A percentile compares a stretch with the other conserved stretches of the same genome.
These are phyloP conservation scores for Colletotrichum acutatum DNA, from an alignment of 2,329 filamentous ascomycete genomes.

Conservation along the genomic window DNA sequence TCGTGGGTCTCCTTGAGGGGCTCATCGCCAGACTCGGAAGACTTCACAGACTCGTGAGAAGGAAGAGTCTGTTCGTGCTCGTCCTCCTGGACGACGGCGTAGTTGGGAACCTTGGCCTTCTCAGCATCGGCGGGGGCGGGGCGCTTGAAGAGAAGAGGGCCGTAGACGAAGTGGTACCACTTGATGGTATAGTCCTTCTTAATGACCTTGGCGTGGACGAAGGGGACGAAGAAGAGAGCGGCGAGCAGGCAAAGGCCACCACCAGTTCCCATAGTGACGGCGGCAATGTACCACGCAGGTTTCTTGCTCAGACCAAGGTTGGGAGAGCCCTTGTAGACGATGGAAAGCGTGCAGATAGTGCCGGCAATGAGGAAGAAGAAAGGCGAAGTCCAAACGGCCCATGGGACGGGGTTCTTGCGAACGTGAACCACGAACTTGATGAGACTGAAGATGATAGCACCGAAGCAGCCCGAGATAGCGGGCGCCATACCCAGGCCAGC, in stretches of 20 bases:
- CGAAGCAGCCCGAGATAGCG: slow-evolving; percentile 72
- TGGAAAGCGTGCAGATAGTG: slow-evolving; percentile 79
- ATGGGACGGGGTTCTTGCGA: slow-evolving; percentile 76
- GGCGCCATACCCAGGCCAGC: slow-evolving; percentile 79
- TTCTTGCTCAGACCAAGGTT: slow-evolving; percentile 73
- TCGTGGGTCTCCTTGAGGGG: slow-evolving; percentile 50
- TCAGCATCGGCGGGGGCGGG: slow-evolving; percentile 63
- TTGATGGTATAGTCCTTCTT: slow-evolving; percentile 74
- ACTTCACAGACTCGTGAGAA: slow-evolving; percentile 42
- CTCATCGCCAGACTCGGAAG: slow-evolving; percentile 49
- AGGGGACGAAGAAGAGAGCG: slow-evolving; percentile 80
- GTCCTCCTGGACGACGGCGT: slow-evolving; percentile 78
- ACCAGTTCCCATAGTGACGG: slow-evolving; percentile 74
- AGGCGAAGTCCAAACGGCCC: slow-evolving; percentile 79
- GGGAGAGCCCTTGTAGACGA: slow-evolving; percentile 85
- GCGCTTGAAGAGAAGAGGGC: slow-evolving; percentile 73
- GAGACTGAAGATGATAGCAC: slow-evolving; percentile 75
- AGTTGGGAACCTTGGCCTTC: slow-evolving; percentile 75
- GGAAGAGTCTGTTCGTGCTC: slow-evolving; percentile 51
- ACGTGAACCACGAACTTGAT: slow-evolving; percentile 79
- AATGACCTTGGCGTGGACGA: slow-evolving; percentile 72
- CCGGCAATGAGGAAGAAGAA: slow-evolving; percentile 83
- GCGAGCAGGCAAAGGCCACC: slow-evolving; percentile 68
- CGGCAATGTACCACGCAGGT: slow-evolving; percentile 73
- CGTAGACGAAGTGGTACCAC: slow-evolving; percentile 70